A percentile compares a stretch with the other conserved stretches of the same genome.
phyloP scores from a whole-genome alignment of 1,139 yeast genomes.

The Kazachstania sp. region DNA sequence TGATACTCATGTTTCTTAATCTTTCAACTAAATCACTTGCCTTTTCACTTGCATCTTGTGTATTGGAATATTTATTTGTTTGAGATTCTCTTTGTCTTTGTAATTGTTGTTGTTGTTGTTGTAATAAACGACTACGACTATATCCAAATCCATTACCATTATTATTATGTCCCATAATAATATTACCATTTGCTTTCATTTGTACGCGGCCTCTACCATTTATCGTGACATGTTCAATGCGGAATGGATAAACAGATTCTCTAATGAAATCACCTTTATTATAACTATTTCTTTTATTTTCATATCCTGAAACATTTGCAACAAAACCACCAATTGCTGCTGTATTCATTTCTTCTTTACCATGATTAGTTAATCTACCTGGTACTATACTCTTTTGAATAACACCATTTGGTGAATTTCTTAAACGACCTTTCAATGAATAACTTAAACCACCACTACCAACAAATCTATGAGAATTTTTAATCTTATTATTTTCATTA shows the following conservation, averaged over 20 bases:
- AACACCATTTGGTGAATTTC: slow-evolving; percentile 70
- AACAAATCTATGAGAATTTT: slow-evolving; percentile 32
- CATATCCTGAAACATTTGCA: slow-evolving; percentile 30
- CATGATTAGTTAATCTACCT: slow-evolving; percentile 54
- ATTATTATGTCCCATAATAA: not conserved
- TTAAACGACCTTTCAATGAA: slow-evolving; percentile 58
- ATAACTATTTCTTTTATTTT: slow-evolving; percentile 20
- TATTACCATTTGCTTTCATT: slow-evolving; percentile 19
- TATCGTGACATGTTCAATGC: slow-evolving; percentile 21
- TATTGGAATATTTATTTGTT: not conserved
- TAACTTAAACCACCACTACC: slow-evolving; percentile 75
- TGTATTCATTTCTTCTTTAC: slow-evolving; percentile 21
- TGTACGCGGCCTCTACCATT: slow-evolving; percentile 23
- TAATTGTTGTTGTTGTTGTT: not conserved
- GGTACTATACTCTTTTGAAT: slow-evolving; percentile 51
- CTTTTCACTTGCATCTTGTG: slow-evolving; percentile 5
- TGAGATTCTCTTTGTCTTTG: not conserved
- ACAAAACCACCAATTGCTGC: slow-evolving; percentile 77
- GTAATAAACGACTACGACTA: not conserved
- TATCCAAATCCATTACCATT: not conserved
- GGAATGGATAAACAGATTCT: slow-evolving; percentile 24
- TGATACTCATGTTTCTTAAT: slow-evolving; percentile 9
- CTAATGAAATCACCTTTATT: slow-evolving; percentile 27
- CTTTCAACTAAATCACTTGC: slow-evolving; percentile 9
- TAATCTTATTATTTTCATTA: not conserved